phyloP scores from a whole-genome alignment of 768 basidiomycete species.

The Suillus discolor region DNA sequence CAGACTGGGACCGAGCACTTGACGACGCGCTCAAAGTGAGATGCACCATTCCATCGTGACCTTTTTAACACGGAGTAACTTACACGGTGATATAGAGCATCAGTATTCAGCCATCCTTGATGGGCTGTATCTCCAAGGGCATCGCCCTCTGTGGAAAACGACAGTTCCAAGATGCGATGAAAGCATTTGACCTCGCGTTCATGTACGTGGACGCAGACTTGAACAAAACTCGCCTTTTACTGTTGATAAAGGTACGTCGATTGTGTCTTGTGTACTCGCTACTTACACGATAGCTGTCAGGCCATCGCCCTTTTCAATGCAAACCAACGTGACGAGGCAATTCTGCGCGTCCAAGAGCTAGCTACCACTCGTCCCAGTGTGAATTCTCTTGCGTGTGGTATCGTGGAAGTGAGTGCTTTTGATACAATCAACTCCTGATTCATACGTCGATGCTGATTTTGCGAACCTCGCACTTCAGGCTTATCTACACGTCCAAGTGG shows the following conservation, averaged over 20 bases:
- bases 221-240: background rate
- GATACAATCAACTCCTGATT: background rate
- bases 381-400: background rate
- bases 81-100: background rate
- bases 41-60: background rate
- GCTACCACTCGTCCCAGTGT: background rate
- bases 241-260: background rate
- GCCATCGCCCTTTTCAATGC: background rate
- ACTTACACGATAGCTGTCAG: background rate
- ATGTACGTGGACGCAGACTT: background rate
- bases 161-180: background rate
- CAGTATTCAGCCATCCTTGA: background rate
- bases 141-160: background rate
- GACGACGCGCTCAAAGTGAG: background rate
- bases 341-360: background rate
- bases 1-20: background rate
- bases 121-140: slow-evolving; percentile 1
- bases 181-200: slow-evolving; percentile 1
- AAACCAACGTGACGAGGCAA: background rate
- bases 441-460: background rate
- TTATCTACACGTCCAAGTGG: background rate
- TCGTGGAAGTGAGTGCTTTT: background rate
- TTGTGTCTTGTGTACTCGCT: no score
- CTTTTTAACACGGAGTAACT: background rate
- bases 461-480: background rate